phyloP scores from a whole-genome alignment of 352 stramenopile genomes.

The Plasmopara muralis region DNA sequence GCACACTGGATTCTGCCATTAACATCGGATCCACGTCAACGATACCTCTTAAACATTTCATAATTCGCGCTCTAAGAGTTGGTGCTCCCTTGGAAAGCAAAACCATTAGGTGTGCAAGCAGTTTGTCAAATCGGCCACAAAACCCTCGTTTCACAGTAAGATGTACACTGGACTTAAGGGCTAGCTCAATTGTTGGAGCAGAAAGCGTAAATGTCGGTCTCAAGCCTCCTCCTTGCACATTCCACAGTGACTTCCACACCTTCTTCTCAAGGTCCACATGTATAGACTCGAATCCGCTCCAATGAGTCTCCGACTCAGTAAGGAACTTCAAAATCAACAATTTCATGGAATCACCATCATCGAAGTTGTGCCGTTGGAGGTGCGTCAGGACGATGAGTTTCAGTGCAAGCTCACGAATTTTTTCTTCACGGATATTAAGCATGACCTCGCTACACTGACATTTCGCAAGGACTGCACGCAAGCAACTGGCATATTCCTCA shows the following conservation, averaged over 20 bases:
- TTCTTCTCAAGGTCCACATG: slow-evolving; percentile 19
- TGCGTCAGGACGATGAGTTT: slow-evolving; percentile 65
- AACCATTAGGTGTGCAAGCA: slow-evolving; percentile 70
- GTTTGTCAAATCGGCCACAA: slow-evolving; percentile 54
- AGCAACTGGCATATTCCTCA: slow-evolving; percentile 42
- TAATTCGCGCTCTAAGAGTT: slow-evolving; percentile 64
- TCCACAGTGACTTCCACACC: slow-evolving; percentile 53
- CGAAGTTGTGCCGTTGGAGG: slow-evolving; percentile 31
- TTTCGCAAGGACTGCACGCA: slow-evolving; percentile 20
- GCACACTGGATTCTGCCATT: slow-evolving; percentile 63
- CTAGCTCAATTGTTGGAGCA: slow-evolving; percentile 37
- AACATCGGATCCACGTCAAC: slow-evolving; percentile 81
- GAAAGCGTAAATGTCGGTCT: slow-evolving; percentile 41
- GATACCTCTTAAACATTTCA: slow-evolving; percentile 70
- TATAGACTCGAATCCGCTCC: slow-evolving; percentile 3
- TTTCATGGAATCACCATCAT: slow-evolving; percentile 38
- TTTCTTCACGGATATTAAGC: not conserved
- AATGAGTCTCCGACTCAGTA: slow-evolving; percentile 16
- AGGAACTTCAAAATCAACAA: slow-evolving; percentile 60
- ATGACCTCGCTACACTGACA: slow-evolving; percentile 1
- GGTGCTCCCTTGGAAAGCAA: slow-evolving; percentile 65
- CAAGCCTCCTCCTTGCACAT: slow-evolving; percentile 20
- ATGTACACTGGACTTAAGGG: slow-evolving; percentile 37
- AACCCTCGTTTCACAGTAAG: slow-evolving; percentile 53
- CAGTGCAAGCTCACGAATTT: slow-evolving; percentile 26